A percentile compares a stretch with the other conserved stretches of the same genome.
Conservation (phyloP, 495 filamentous ascomycete species). For the Hypoxylon cercidicola region DNA sequence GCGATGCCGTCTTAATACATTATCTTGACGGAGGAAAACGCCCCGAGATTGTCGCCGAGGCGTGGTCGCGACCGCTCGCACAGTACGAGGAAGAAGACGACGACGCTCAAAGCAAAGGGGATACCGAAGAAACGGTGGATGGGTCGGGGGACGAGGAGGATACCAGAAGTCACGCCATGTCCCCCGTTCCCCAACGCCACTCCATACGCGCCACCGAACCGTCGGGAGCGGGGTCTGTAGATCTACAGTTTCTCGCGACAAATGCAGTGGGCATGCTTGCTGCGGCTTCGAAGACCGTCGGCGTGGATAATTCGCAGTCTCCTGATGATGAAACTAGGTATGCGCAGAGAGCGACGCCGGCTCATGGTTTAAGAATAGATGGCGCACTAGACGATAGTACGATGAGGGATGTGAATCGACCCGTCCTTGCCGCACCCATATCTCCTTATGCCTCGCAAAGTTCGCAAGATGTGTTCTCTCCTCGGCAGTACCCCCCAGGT, state of each 20-base stretch:
- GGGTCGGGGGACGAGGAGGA: slow-evolving; percentile 44
- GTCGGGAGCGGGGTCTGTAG: slow-evolving; percentile 34
- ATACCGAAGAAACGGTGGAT: slow-evolving; percentile 38
- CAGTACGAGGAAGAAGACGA: slow-evolving; percentile 31
- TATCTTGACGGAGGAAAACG: slow-evolving; percentile 62
- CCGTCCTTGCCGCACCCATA: slow-evolving; percentile 44
- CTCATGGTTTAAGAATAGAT: slow-evolving; percentile 24
- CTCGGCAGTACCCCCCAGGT: slow-evolving; percentile 34
- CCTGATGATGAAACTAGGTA: slow-evolving; percentile 29
- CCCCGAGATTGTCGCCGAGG: slow-evolving; percentile 57
- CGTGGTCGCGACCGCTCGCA: slow-evolving; percentile 45
- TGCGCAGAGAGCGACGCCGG: slow-evolving; percentile 29
- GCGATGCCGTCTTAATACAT: slow-evolving; percentile 65
- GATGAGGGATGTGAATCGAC: slow-evolving; percentile 36
- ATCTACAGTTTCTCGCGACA: slow-evolving; percentile 56
- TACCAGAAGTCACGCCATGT: slow-evolving; percentile 45
- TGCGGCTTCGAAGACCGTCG: slow-evolving; percentile 38
- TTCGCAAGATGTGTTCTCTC: slow-evolving; percentile 42
- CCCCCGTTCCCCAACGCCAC: slow-evolving; percentile 36
- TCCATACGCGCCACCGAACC: slow-evolving; percentile 25
- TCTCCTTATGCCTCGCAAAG: slow-evolving; percentile 40
- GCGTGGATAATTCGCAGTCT: slow-evolving; percentile 39
- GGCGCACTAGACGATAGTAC: slow-evolving; percentile 26
- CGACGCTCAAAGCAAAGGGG: slow-evolving; percentile 37
- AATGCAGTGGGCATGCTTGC: slow-evolving; percentile 47